Base-by-base conservation (phyloP, 73 alveolate genomes). In the Diophrys appendiculata region DNA sequence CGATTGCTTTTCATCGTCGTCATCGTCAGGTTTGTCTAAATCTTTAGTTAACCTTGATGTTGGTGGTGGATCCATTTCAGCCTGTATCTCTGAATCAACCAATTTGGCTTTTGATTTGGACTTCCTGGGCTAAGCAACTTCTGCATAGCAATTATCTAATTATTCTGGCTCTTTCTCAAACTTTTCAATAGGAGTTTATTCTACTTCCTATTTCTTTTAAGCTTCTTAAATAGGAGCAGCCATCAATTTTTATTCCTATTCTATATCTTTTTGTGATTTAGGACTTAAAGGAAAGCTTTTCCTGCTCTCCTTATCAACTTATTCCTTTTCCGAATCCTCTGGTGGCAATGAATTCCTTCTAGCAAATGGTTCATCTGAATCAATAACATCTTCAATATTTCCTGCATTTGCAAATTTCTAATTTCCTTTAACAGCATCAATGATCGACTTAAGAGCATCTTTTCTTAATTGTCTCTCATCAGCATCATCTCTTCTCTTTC, bases 371-470 rank as follows among this genome's bases (percentile, higher is more conserved):
- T 76, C 77, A 22, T 28, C 72, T 8, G 55, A 72, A 2, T 72
- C 81, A 2, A 76, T 28, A 28, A 54, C 29, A 23, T 64, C 82
- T 52, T 83, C 92, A 22, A 83, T 56, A 29, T 54, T n/a, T 43
- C 69, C 54, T 29, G 77, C 76, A 18, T 43, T 80, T 72, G 18
- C n/a, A 29, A 85, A 73, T 26, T 81, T 87, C 54, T 81, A 71
- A 54, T 85, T 85, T 14, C 72, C 76, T 30, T 77, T 77, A 24
- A 84, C 67, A 1, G 78, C 56, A 26, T 68, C 56, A 0, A 84
- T 60, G 31, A 84, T 77, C 13, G 54, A 68, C 52, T 77, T 84
- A 23, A 84, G 77, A 23, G 92, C 92, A 13, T 84, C 80, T 54
- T 70, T 69, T 65, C 87, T 65, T 1, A 75, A 28, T 55, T 75